Evolutionary conservation across 306 rosid species (phyloP).

Genomic region (Inga leiocalycina): DNA sequence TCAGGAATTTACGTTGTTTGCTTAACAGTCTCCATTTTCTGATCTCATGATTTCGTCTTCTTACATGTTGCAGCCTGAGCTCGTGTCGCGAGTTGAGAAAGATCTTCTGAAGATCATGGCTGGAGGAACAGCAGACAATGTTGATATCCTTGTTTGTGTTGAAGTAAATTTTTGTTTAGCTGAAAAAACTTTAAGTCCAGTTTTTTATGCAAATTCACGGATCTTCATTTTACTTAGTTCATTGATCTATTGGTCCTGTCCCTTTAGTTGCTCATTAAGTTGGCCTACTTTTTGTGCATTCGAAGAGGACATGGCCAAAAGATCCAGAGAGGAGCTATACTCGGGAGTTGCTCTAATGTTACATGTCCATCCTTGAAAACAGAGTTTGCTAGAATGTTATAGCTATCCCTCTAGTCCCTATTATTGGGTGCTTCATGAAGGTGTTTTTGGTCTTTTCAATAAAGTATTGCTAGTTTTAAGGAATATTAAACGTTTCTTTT

Average conservation of each 20-base stretch:
- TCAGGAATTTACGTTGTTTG: neutral
- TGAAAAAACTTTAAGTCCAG: neutral
- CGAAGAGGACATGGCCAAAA: neutral
- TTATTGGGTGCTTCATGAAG: no score
- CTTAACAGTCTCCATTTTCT: neutral
- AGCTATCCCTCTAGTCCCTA: no score
- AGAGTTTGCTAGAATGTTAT: neutral
- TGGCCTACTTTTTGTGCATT: neutral
- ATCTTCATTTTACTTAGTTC: neutral
- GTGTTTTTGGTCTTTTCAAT: no score
- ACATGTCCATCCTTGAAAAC: neutral
- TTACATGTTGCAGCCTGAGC: conserved; percentile 82
- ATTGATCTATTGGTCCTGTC: neutral
- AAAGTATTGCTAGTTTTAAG: no score
- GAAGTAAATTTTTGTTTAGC: neutral
- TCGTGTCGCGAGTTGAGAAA: conserved; percentile 91
- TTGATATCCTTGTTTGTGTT: conserved; percentile 67
- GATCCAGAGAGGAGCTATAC: neutral
- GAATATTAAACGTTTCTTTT: no score
- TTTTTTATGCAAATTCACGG: neutral
- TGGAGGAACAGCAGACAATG: conserved; percentile 73
- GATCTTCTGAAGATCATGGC: conserved; percentile 85
- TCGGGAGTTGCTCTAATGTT: neutral
- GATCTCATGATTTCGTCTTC: conserved; percentile 11
- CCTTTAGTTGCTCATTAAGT: neutral